Evolutionary conservation across 2,329 filamentous ascomycete species (phyloP).

Genomic region (Ceratocystis ficicola): DNA sequence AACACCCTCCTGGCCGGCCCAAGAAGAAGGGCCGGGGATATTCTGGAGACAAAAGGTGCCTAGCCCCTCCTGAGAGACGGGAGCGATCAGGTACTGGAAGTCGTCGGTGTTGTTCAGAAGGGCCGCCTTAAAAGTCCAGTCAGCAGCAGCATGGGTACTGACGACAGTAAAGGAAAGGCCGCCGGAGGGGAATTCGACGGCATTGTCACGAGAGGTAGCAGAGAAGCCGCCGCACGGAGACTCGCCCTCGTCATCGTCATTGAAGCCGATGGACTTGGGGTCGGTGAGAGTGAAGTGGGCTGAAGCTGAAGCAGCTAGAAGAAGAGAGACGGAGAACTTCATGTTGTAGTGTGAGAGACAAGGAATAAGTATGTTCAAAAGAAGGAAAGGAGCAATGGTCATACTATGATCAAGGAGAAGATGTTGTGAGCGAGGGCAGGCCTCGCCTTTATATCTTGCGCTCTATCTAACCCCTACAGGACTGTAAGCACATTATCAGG

Average conservation of each 20-base stretch:
- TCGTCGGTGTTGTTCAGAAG: slow-evolving; percentile 19
- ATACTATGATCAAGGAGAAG: background rate
- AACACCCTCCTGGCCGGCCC: slow-evolving; percentile 43
- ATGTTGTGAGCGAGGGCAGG: background rate
- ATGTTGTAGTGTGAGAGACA: background rate
- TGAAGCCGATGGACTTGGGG: slow-evolving; percentile 20
- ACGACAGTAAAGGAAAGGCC: slow-evolving; percentile 19
- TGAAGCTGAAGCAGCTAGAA: slow-evolving; percentile 19
- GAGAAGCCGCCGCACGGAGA: slow-evolving; percentile 21
- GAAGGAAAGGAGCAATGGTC: background rate
- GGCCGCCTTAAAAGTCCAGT: slow-evolving; percentile 20
- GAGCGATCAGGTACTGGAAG: slow-evolving; percentile 18
- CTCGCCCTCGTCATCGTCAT: slow-evolving; percentile 20
- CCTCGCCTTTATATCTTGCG: background rate
- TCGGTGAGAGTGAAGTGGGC: slow-evolving; percentile 21
- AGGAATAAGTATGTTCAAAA: background rate
- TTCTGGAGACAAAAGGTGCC: slow-evolving; percentile 42
- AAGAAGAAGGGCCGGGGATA: slow-evolving; percentile 39
- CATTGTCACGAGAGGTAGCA: slow-evolving; percentile 20
- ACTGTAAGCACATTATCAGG: slow-evolving; percentile 4
- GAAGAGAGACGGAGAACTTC: slow-evolving; percentile 20
- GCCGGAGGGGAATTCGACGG: slow-evolving; percentile 17
- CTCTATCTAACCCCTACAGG: background rate
- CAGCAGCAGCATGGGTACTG: slow-evolving; percentile 19
- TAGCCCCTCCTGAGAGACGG: slow-evolving; percentile 37